A percentile compares a stretch with the other conserved stretches of the same genome.
Conservation (phyloP, 345 rosid genomes). For the Murraya paniculata region DNA sequence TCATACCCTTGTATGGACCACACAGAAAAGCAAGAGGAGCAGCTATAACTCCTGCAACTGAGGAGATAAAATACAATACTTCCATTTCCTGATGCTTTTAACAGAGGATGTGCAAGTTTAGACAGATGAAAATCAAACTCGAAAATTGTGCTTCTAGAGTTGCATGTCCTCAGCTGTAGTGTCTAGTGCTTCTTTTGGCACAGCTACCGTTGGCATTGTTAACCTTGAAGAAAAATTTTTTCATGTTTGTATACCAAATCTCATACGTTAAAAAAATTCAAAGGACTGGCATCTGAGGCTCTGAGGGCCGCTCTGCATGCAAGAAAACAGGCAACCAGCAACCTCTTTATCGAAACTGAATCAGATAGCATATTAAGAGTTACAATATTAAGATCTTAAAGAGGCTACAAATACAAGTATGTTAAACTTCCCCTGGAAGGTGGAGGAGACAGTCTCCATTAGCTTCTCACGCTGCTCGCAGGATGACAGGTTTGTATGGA, state of each 20-base stretch:
- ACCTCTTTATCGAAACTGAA: too few relatives aligned
- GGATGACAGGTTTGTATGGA: conserved; percentile 28
- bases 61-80: conserved; percentile 21
- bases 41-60: neutral
- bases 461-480: conserved; percentile 34
- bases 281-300: too few relatives aligned
- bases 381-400: too few relatives aligned
- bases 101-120: conserved; percentile 43
- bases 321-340: too few relatives aligned
- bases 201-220: neutral
- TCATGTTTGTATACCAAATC: neutral
- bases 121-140: conserved; percentile 15
- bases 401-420: conserved; percentile 39
- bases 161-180: neutral
- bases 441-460: conserved; percentile 39
- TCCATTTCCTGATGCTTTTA: conserved; percentile 43
- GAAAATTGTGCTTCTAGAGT: neutral
- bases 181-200: neutral
- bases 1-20: neutral
- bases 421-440: conserved; percentile 45
- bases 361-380: too few relatives aligned
- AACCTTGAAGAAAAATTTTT: neutral
- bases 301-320: too few relatives aligned
- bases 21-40: neutral
- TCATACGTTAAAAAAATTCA: neutral